Evolutionary conservation across 1,139 yeast genomes (phyloP).

Genomic region (Lizanozyma gosingica): DNA sequence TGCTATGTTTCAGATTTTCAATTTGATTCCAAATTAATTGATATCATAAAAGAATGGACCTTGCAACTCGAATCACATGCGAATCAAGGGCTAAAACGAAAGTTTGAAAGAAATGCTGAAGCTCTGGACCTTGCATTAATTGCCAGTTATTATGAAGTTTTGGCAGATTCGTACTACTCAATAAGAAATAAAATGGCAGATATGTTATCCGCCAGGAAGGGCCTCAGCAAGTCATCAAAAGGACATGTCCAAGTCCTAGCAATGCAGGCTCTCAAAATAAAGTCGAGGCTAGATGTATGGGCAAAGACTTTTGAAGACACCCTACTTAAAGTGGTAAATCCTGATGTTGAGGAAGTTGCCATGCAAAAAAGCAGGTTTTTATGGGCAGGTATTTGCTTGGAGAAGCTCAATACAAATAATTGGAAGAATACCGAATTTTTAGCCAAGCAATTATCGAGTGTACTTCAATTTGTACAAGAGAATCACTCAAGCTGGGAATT

Average conservation of each 20-base stretch:
- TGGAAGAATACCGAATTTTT: neutral
- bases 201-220: too few species aligned
- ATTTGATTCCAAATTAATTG: conserved; percentile 10
- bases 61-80: conserved; percentile 21
- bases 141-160: conserved; percentile 42
- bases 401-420: neutral
- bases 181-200: conserved; percentile 17
- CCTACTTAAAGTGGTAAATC: neutral
- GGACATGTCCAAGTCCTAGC: neutral
- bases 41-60: conserved; percentile 24
- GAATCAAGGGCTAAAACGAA: neutral
- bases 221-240: neutral
- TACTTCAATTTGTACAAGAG: neutral
- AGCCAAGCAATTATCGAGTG: neutral
- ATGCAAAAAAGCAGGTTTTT: neutral
- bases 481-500: neutral
- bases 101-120: neutral
- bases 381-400: neutral
- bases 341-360: neutral
- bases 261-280: neutral
- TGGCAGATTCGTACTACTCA: conserved; percentile 41
- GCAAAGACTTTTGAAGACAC: neutral
- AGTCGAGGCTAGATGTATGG: conserved; percentile 6
- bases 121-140: conserved; percentile 10
- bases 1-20: neutral